A percentile compares a stretch with the other conserved stretches of the same genome.
These are phyloP conservation scores for Xylariales sp. DNA, from an alignment of 2,329 filamentous ascomycete genomes.

Conservation along the genomic window DNA sequence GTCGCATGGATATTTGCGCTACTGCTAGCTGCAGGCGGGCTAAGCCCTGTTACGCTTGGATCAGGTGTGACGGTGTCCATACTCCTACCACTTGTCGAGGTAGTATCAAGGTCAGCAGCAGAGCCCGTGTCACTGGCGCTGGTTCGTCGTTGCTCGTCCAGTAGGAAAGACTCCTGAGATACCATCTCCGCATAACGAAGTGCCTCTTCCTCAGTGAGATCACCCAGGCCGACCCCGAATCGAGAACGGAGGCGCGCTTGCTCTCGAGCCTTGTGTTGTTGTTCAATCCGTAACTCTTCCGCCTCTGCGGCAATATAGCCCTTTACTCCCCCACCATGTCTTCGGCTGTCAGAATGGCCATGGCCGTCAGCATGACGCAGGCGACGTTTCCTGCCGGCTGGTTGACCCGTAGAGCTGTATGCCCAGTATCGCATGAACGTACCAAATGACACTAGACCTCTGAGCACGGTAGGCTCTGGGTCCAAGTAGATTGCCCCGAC, in stretches of 20 bases:
- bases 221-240: conserved; percentile 76
- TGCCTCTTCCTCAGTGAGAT: conserved; percentile 62
- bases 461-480: conserved; percentile 77
- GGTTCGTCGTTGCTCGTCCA: conserved; percentile 52
- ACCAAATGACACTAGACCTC: conserved; percentile 83
- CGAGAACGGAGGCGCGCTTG: conserved; percentile 66
- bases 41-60: conserved; percentile 42
- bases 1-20: conserved; percentile 23
- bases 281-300: conserved; percentile 71
- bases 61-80: conserved; percentile 51
- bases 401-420: conserved; percentile 78
- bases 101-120: conserved; percentile 39
- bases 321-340: conserved; percentile 63
- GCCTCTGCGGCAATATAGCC: conserved; percentile 86
- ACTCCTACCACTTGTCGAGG: conserved; percentile 27
- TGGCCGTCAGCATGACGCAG: conserved; percentile 62
- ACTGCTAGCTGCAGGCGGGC: conserved; percentile 24
- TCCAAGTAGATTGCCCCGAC: conserved; percentile 83
- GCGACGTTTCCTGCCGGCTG: conserved; percentile 73
- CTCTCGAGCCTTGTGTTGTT: conserved; percentile 61
- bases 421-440: conserved; percentile 89
- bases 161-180: conserved; percentile 54
- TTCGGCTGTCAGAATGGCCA: conserved; percentile 44
- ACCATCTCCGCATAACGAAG: conserved; percentile 62
- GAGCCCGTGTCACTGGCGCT: conserved; percentile 48